Base-by-base conservation (phyloP, 2,329 filamentous ascomycete genomes). In the Dendrostoma leiphaemia region DNA sequence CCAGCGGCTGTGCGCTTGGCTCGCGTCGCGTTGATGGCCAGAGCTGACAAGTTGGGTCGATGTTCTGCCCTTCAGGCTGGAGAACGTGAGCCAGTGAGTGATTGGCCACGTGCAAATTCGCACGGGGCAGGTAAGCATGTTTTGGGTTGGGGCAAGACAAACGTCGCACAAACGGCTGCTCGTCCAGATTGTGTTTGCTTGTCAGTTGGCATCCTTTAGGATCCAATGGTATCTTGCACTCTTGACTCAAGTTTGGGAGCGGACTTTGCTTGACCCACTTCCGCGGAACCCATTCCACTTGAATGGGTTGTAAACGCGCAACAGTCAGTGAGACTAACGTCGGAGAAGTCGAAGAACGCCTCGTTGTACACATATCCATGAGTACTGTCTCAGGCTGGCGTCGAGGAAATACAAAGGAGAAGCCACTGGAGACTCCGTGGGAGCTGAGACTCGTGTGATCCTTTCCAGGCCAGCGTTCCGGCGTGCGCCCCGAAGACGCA, bases 351-450 rank as follows among this genome's bases (percentile, higher is more conserved):
- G 23, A 12, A 12, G 13, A 10, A 28, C 38, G 29, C 29, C n/a
- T 43, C 41, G 29, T 15, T 40, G n/a, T 26, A 31, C 43, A 29
- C n/a, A 32, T 40, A 17, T 4, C 28, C 43, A 47, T 21, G 12
- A 46, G n/a, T 8, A 17, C 4, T 54, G 46, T 51, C 51, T 57
- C 41, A 51, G 35, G 17, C 41, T 49, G 35, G 40, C 26, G 40
- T 50, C 29, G 32, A 21, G 17, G 43, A 48, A 32, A 41, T 34
- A 28, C 31, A 44, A n/a, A 24, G n/a, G 19, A 19, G 28, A 31
- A 45, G 31, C 32, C 43, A 37, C 37, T 12, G 32, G 19, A n/a
- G 15, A 28, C 29, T n/a, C 24, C 23, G 44, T 38, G 32, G 28
- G 35, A 35, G 34, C n/a, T 32, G 19, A 32, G 28, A 6, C 17